Conservation (phyloP, 2,329 filamentous ascomycete species). For the Fusarium torreyae region DNA sequence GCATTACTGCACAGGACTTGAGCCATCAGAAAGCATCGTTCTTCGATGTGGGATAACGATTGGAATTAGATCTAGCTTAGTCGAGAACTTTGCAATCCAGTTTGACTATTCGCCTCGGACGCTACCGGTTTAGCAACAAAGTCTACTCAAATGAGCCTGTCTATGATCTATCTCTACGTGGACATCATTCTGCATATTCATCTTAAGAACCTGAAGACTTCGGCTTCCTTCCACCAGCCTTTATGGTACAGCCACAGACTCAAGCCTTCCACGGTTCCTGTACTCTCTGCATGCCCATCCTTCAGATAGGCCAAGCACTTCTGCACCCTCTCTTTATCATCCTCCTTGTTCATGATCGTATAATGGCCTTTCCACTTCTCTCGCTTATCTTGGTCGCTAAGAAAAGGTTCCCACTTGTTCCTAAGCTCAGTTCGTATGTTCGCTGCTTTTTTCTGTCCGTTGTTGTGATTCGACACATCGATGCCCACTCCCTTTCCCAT, state of each 20-base stretch:
- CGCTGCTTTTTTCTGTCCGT: constrained; percentile 8
- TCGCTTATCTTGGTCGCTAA: constrained; percentile 28
- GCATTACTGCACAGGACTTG: too few relatives aligned
- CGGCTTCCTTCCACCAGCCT: constrained; percentile 28
- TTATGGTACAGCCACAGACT: constrained; percentile 31
- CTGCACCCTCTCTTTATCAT: constrained; percentile 24
- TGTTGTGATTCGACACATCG: constrained; percentile 9
- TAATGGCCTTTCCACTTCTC: constrained; percentile 41
- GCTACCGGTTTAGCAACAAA: too few relatives aligned
- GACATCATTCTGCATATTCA: background rate
- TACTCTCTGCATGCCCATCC: constrained; percentile 5
- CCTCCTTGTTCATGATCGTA: constrained; percentile 41
- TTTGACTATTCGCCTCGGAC: background rate
- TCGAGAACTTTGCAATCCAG: too few relatives aligned
- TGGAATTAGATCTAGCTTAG: too few relatives aligned
- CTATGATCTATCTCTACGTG: background rate
- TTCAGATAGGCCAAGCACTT: constrained; percentile 18
- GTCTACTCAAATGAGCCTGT: too few relatives aligned
- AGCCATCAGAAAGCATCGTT: too few relatives aligned
- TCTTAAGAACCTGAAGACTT: constrained; percentile 6
- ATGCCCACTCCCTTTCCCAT: constrained; percentile 39
- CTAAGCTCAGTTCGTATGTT: constrained; percentile 26
- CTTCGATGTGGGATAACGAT: too few relatives aligned
- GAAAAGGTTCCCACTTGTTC: constrained; percentile 25
- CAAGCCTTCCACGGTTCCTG: constrained; percentile 25